Percentiles rank a stretch among this genome's conserved stretches.
phyloP scores from a whole-genome alignment of 345 rosid species.

The Camelina neglecta region DNA sequence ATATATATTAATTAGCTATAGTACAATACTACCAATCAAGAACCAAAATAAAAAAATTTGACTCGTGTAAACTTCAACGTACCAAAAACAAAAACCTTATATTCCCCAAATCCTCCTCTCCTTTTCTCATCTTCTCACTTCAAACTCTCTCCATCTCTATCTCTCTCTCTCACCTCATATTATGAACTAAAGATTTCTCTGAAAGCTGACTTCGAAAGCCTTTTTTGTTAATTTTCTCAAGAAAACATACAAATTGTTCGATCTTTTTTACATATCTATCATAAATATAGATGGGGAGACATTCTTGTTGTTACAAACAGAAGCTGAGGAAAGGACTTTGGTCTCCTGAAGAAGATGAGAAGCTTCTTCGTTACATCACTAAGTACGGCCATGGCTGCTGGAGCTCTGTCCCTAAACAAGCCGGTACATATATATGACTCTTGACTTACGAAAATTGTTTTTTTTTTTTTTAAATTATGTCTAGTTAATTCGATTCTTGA shows the following conservation, averaged over 20 bases:
- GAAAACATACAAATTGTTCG: constrained; percentile 8
- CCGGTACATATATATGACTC: constrained; percentile 49
- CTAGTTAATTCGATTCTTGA: neutral
- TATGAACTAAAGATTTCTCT: constrained; percentile 38
- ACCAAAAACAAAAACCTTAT: constrained; percentile 40
- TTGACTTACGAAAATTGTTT: neutral
- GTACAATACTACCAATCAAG: constrained; percentile 8
- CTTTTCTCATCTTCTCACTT: constrained; percentile 48
- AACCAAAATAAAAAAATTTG: neutral
- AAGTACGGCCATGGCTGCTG: constrained; percentile 95
- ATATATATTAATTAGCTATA: neutral
- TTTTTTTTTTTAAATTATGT: neutral
- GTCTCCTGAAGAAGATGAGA: constrained; percentile 99
- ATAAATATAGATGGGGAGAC: constrained; percentile 70
- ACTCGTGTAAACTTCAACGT: constrained; percentile 41
- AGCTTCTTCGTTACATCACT: constrained; percentile 83
- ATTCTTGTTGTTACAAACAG: constrained; percentile 97
- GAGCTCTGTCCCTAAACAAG: constrained; percentile 99
- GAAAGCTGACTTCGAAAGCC: constrained; percentile 36
- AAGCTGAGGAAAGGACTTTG: constrained; percentile 98
- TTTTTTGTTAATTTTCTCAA: constrained; percentile 6
- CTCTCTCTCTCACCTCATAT: constrained; percentile 31
- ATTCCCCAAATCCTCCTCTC: constrained; percentile 48
- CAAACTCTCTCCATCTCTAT: constrained; percentile 31
- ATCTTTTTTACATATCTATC: constrained; percentile 10